Conservation (phyloP, 2,329 filamentous ascomycete genomes). For the Boeremia exigua region DNA sequence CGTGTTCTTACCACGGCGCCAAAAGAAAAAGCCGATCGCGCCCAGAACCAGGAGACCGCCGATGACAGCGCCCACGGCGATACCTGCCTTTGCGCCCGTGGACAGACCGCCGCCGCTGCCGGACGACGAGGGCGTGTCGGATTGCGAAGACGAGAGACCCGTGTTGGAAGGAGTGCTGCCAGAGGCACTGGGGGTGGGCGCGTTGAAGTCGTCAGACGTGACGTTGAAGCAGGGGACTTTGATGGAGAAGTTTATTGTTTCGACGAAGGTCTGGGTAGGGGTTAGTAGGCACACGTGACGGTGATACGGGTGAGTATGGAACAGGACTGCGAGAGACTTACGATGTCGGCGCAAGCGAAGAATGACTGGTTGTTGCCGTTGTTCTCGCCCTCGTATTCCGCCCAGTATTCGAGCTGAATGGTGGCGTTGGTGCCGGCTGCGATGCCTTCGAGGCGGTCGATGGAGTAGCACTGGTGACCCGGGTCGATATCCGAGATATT, state of each 20-base stretch:
- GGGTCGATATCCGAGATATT: conserved; percentile 50
- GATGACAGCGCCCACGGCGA: conserved; percentile 46
- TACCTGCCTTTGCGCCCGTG: conserved; percentile 52
- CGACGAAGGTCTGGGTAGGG: conserved; percentile 45
- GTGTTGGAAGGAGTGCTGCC: conserved; percentile 29
- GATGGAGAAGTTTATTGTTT: conserved; percentile 48
- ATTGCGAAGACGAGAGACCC: conserved; percentile 26
- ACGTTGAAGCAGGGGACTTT: conserved; percentile 57
- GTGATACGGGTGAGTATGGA: too few species aligned
- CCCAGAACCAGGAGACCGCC: conserved; percentile 30
- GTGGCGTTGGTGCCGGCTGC: conserved; percentile 53
- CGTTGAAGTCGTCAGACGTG: conserved; percentile 46
- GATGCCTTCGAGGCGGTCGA: conserved; percentile 44
- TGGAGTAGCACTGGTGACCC: conserved; percentile 55
- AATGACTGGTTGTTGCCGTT: conserved; percentile 50
- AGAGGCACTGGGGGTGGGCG: conserved; percentile 27
- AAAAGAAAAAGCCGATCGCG: conserved; percentile 30
- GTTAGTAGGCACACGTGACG: neutral
- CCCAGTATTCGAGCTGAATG: conserved; percentile 54
- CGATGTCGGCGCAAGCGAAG: conserved; percentile 57
- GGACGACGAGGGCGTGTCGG: conserved; percentile 20
- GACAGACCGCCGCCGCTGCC: conserved; percentile 38
- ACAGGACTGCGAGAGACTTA: conserved; percentile 9
- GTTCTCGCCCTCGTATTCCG: conserved; percentile 50
- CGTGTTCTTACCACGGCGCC: conserved; percentile 25